Evolutionary conservation across 306 rosid genomes (phyloP), one percentile per base, ranked within the genome.

Genomic region (Cicer arietinum): DNA sequence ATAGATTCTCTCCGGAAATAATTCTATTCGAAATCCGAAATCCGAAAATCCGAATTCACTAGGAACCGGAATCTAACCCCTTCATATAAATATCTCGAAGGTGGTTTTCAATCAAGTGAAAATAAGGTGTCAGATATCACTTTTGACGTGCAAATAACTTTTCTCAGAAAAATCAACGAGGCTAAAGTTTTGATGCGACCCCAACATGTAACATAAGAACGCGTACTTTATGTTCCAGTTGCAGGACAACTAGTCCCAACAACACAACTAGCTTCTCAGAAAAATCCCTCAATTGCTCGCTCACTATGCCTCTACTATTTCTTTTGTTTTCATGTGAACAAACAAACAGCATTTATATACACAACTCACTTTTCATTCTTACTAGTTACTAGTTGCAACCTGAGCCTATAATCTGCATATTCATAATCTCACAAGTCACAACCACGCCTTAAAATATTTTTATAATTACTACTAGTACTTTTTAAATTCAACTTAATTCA

Each of bases 331-430:
- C 30, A 1, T 7, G 17, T 25, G 10, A 37, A 69, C 63, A 57
- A 18, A 56, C 43, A 75, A 9, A 58, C 53, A 60, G 14, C 46
- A 14, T 56, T n/a, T 6, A 25, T 25, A 25, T 25, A 25, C 4
- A 25, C 3, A 25, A 30, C 22, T 53, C 35, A 54, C 30, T 22
- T 57, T 22, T 56, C 7, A 8, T 56, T 4, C 61, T 20, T 18
- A 20, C 39, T 18, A 18, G 9, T 30, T 17, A 17, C 0, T 50
- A 50, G 1, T 10, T 5, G 7, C 52, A 48, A 11, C 42, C 77
- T 44, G 58, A 69, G 67, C 77, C 59, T 74, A 10, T n/a, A 80
- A 81, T 82, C 59, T 47, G 75, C 66, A 77, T 16, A 77, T 41
- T 42, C 9, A 40, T 41, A 13, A 20, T 10, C n/a, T 67, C 63